phyloP scores from a whole-genome alignment of 495 filamentous ascomycete genomes.

The Hyphodiscus hymeniophilus region DNA sequence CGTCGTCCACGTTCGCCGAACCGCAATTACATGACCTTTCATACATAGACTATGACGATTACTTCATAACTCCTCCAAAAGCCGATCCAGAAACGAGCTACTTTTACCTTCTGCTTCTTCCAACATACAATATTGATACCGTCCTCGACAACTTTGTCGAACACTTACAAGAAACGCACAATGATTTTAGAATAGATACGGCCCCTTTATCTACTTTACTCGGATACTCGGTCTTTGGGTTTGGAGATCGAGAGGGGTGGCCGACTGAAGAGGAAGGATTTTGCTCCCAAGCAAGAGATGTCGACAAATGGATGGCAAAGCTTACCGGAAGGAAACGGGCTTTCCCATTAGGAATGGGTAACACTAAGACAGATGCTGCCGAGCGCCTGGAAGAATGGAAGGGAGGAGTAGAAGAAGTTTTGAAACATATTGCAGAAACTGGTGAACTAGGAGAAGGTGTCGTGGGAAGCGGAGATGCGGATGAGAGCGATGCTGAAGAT shows the following conservation, averaged over 20 bases:
- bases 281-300: conserved; percentile 79
- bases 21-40: conserved; percentile 71
- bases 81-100: conserved; percentile 37
- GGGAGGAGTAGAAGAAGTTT: conserved; percentile 59
- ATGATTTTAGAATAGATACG: conserved; percentile 94
- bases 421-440: conserved; percentile 51
- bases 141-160: conserved; percentile 72
- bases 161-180: conserved; percentile 81
- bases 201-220: conserved; percentile 65
- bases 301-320: conserved; percentile 94
- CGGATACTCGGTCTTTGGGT: conserved; percentile 89
- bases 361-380: conserved; percentile 65
- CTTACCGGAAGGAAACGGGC: conserved; percentile 70
- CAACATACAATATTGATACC: conserved; percentile 88
- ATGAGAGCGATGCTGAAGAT: conserved; percentile 75
- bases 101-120: conserved; percentile 77
- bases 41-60: conserved; percentile 85
- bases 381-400: conserved; percentile 68
- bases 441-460: conserved; percentile 73
- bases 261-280: conserved; percentile 83
- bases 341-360: conserved; percentile 80
- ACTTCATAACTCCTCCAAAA: conserved; percentile 61
- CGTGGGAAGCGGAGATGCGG: conserved; percentile 67
- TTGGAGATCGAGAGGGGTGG: conserved; percentile 88
- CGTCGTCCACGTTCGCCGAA: conserved; percentile 36